phyloP scores from a whole-genome alignment of 2,329 filamentous ascomycete genomes.

The Ceratocystis cubensis region DNA sequence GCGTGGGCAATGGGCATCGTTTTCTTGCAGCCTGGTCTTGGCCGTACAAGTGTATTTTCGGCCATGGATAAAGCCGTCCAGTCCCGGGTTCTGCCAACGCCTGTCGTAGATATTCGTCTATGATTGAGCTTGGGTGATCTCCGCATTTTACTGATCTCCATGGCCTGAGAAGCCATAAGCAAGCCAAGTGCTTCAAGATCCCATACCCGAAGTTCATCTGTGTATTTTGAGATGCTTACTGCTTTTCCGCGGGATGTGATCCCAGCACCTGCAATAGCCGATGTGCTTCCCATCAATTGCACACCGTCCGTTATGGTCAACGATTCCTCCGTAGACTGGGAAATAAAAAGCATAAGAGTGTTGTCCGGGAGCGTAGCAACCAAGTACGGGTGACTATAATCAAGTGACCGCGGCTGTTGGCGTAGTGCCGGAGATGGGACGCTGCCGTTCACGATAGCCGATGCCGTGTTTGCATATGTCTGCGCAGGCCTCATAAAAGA shows the following conservation, averaged over 20 bases:
- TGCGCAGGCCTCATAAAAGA: neutral
- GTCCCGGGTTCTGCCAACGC: neutral
- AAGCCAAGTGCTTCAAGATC: slow-evolving; percentile 45
- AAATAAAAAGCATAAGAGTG: slow-evolving; percentile 69
- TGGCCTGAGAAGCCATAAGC: neutral
- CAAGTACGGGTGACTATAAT: slow-evolving; percentile 71
- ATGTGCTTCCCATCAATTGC: slow-evolving; percentile 83
- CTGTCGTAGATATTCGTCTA: neutral
- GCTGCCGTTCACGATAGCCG: too few species aligned
- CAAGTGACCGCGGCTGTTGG: slow-evolving; percentile 46
- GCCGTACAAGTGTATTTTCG: neutral
- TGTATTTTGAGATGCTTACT: slow-evolving; percentile 73
- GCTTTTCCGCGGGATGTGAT: slow-evolving; percentile 77
- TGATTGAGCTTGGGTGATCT: neutral
- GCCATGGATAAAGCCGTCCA: neutral
- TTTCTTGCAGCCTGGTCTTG: neutral
- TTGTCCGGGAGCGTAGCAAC: slow-evolving; percentile 77
- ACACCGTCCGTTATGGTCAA: slow-evolving; percentile 61
- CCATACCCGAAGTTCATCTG: slow-evolving; percentile 74
- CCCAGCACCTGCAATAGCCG: slow-evolving; percentile 72
- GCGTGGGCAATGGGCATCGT: neutral
- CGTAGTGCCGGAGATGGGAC: neutral
- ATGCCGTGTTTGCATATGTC: neutral
- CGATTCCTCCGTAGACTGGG: slow-evolving; percentile 54
- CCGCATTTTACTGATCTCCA: too few species aligned